Evolutionary conservation across 257 asterid genomes (phyloP), one percentile per base, ranked within the genome.

Genomic region (Solanum neorickii): DNA sequence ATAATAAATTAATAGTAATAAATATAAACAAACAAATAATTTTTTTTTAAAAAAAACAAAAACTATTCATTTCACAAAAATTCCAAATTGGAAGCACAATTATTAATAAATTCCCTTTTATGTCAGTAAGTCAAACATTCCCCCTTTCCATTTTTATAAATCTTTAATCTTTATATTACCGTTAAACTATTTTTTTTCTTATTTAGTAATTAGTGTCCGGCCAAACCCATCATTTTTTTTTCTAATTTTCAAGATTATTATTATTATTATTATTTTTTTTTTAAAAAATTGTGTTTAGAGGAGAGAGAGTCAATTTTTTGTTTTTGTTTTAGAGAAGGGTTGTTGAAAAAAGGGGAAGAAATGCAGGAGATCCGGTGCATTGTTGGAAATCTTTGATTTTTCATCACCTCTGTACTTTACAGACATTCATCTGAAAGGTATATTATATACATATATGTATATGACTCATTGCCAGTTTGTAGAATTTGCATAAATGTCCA

Each of bases 281-380:
- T 29, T 29, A 2, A 1, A 3, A 70, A 69, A 77, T 78, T 78
- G 84, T 46, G 15, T 29, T 21, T 46, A 86, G 84, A 49, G 83
- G 91, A 87, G 93, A 88, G 90, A 90, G 75, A 77, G 87, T 84
- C 96, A 87, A 47, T 6, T 6, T 49, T 20, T n/a, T 41, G 12
- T 78, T 41, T 12, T 14, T 1, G 46, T 47, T 78, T 15, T 56
- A 14, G 21, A 25, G 70, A 46, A 31, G 66, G 84, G 68, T 86
- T 86, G 56, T 31, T 12, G 59, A 77, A 44, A 47, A 35, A 15
- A 23, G 88, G 77, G 84, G 68, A 69, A 85, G 87, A 86, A 92
- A 90, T 90, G 95, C 94, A 88, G 88, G 92, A 90, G 91, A 92
- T 88, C 92, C 93, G 93, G 88, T 85, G 46, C 89, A 90, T 94